These are phyloP conservation scores for Phytophthora hybrid DNA, from an alignment of 352 stramenopile species.

Conservation along the genomic window DNA sequence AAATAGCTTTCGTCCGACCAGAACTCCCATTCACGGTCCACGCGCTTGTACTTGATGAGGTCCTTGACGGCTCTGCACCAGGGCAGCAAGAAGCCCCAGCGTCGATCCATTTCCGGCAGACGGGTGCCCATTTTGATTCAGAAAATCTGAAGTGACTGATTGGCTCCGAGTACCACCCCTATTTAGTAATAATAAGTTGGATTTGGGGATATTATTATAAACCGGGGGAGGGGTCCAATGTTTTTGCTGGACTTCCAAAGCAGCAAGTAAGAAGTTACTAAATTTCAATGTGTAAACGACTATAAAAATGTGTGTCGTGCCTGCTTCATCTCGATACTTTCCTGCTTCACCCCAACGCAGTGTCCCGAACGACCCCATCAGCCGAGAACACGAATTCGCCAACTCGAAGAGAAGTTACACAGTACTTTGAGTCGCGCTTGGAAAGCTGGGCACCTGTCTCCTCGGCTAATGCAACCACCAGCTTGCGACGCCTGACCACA, in stretches of 20 bases:
- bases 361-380: not conserved
- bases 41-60: slow-evolving; percentile 2
- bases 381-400: not conserved
- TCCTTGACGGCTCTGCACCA: slow-evolving; percentile 14
- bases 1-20: not conserved
- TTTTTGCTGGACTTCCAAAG: too few relatives aligned
- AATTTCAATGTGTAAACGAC: too few relatives aligned
- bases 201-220: too few relatives aligned
- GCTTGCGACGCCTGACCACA: not conserved
- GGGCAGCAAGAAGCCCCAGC: slow-evolving; percentile 3
- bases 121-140: not conserved
- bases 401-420: not conserved
- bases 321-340: too few relatives aligned
- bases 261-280: too few relatives aligned
- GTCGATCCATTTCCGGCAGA: not conserved
- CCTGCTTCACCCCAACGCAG: not conserved
- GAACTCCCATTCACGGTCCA: not conserved
- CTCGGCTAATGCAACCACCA: not conserved
- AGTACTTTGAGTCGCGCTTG: not conserved
- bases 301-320: too few relatives aligned
- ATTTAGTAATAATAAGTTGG: too few relatives aligned
- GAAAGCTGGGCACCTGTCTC: not conserved
- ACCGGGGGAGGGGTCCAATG: too few relatives aligned
- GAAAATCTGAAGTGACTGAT: not conserved
- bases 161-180: not conserved